Percentiles rank a stretch among this genome's conserved stretches.
Evolutionary conservation across 805 yeast genomes (phyloP).

Genomic region (Candida jianshihensis): DNA sequence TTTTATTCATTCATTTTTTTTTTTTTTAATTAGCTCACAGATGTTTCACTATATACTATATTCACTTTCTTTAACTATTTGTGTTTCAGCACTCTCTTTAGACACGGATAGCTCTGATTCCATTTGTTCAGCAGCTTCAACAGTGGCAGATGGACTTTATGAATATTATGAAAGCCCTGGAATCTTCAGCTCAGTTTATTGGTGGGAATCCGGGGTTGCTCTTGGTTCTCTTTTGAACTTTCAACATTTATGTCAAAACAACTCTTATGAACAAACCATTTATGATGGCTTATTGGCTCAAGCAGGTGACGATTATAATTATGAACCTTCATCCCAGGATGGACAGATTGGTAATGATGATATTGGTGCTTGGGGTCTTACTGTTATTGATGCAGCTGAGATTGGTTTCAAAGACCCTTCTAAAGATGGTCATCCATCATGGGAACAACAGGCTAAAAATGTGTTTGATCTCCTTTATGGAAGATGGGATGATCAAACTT

Average conservation of each 20-base stretch:
- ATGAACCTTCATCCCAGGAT: slow-evolving; percentile 50
- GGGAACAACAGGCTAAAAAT: slow-evolving; percentile 54
- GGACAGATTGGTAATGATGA: slow-evolving; percentile 65
- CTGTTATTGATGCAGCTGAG: slow-evolving; percentile 57
- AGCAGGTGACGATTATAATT: slow-evolving; percentile 41
- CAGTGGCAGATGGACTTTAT: slow-evolving; percentile 54
- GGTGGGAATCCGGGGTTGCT: slow-evolving; percentile 92
- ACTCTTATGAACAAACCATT: slow-evolving; percentile 50
- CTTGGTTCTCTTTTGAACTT: slow-evolving; percentile 63
- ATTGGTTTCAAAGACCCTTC: slow-evolving; percentile 44
- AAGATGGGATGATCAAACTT: slow-evolving; percentile 50
- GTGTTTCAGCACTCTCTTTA: neutral
- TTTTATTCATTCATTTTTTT: neutral
- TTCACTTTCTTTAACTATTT: neutral
- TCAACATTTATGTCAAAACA: slow-evolving; percentile 62
- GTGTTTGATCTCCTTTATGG: slow-evolving; percentile 47
- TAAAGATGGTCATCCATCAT: slow-evolving; percentile 32
- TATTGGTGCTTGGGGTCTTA: slow-evolving; percentile 65
- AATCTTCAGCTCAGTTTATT: slow-evolving; percentile 62
- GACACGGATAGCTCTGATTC: slow-evolving; percentile 4
- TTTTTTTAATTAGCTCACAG: neutral
- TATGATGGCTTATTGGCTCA: slow-evolving; percentile 43
- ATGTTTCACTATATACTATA: neutral
- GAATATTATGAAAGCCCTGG: slow-evolving; percentile 68
- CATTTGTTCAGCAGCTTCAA: slow-evolving; percentile 40